A percentile compares a stretch with the other conserved stretches of the same genome.
Evolutionary conservation across 2,329 filamentous ascomycete genomes (phyloP).

Genomic region (Epichloe uncinata): DNA sequence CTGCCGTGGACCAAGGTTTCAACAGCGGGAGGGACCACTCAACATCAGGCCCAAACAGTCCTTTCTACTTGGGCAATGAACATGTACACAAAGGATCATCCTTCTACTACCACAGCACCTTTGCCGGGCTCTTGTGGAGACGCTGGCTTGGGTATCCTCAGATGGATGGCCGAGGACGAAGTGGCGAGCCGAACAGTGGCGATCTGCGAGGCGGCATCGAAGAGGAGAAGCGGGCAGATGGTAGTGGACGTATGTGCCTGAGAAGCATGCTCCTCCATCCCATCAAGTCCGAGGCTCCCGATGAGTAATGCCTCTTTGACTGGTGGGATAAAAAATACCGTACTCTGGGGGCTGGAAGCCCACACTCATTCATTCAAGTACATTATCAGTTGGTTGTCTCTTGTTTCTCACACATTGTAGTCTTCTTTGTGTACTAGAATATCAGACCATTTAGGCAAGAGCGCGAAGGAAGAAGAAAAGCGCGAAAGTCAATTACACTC

Average conservation of each 20-base stretch:
- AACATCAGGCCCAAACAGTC: slow-evolving; percentile 49
- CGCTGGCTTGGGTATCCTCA: slow-evolving; percentile 57
- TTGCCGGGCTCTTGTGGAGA: slow-evolving; percentile 64
- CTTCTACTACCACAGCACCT: slow-evolving; percentile 76
- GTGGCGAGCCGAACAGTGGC: slow-evolving; percentile 35
- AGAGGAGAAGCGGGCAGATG: slow-evolving; percentile 30
- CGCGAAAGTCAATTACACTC: too few relatives aligned
- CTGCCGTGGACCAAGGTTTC: slow-evolving; percentile 60
- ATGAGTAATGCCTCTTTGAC: slow-evolving; percentile 5
- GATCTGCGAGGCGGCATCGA: slow-evolving; percentile 36
- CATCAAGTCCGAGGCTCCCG: slow-evolving; percentile 52
- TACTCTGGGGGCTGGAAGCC: not conserved
- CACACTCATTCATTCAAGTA: too few relatives aligned
- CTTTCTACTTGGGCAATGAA: slow-evolving; percentile 58
- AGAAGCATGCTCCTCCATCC: slow-evolving; percentile 72
- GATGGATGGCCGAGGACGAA: slow-evolving; percentile 35
- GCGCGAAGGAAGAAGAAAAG: too few relatives aligned
- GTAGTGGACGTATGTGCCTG: slow-evolving; percentile 59
- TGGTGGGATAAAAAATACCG: too few relatives aligned
- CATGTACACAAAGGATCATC: slow-evolving; percentile 73
- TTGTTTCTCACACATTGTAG: too few relatives aligned
- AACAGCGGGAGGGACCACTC: slow-evolving; percentile 61
- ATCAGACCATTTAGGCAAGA: too few relatives aligned
- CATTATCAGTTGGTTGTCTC: too few relatives aligned
- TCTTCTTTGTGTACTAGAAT: too few relatives aligned